Percentiles rank a stretch among this genome's conserved stretches.
Evolutionary conservation across 768 basidiomycete species (phyloP).

Genomic region (Suillus fuscotomentosus): DNA sequence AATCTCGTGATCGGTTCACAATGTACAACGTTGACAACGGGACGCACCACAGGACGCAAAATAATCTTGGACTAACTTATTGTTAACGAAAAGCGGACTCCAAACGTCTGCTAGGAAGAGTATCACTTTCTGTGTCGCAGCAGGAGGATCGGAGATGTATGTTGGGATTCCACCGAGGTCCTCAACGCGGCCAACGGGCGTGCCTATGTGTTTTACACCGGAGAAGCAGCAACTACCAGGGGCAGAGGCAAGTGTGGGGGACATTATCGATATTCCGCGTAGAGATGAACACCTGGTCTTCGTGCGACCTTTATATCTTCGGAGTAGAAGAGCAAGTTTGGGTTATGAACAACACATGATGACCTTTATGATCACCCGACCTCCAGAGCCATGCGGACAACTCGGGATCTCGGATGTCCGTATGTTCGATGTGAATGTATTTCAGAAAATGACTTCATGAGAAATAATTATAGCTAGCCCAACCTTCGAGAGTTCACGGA

Average conservation of each 20-base stretch:
- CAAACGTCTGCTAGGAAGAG: constrained; percentile 57
- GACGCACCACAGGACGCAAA: constrained; percentile 55
- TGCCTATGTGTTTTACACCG: constrained; percentile 47
- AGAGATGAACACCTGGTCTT: background rate
- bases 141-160: constrained; percentile 49
- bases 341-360: background rate
- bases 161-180: constrained; percentile 45
- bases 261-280: constrained; percentile 1
- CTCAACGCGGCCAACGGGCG: constrained; percentile 39
- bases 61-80: constrained; percentile 58
- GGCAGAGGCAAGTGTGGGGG: constrained; percentile 34
- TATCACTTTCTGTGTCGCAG: constrained; percentile 38
- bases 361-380: background rate
- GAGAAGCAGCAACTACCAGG: constrained; percentile 46
- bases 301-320: background rate
- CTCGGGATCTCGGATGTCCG: background rate
- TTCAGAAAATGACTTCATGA: background rate
- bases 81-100: constrained; percentile 54
- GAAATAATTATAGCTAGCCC: background rate
- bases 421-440: background rate
- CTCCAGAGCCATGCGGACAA: background rate
- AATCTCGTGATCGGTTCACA: background rate
- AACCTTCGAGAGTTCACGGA: background rate
- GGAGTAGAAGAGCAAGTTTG: background rate
- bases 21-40: background rate